Evolutionary conservation across 2,329 filamentous ascomycete species (phyloP), one percentile per base, ranked within the genome.

Genomic region (Talaromyces piceae): DNA sequence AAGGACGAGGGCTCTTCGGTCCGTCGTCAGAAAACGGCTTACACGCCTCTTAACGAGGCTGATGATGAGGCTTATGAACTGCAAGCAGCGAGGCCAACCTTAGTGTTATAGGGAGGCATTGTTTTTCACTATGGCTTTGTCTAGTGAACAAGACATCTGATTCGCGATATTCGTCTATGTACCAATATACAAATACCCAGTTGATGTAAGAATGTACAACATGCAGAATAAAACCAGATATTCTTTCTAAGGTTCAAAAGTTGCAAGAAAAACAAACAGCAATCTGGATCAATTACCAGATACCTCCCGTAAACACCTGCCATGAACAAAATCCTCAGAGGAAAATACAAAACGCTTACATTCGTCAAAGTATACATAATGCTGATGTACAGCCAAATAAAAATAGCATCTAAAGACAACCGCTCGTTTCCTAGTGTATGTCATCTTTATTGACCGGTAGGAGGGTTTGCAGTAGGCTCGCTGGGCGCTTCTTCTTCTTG

Each of bases 11-110:
- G 46, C 9, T 28, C 18, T 25, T 7, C 46, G 9, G n/a, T 31
- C 8, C 30, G 11, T 3, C 16, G 5, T 6, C 25, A 11, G 5
- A 22, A 45, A 13, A 22, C 41, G 5, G 51, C 45, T 41, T 52
- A 52, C 33, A 37, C 27, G 43, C 41, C 39, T 16, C 28, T 49
- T 41, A 25, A 22, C 18, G 41, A 39, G 26, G 30, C 41, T 11
- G 22, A 43, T 23, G 51, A 47, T 2, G 50, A 46, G 27, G 50
- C 33, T 4, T 37, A 16, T 6, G 49, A 41, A 25, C 25, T 43
- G 39, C 20, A 43, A 37, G n/a, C 13, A 11, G 20, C 33, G 16
- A 37, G 33, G n/a, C 5, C 33, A 37, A 11, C 16, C 33, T 37
- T n/a, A 37, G 12, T 20, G 33, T 11, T 11, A 20, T 9, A 16